Evolutionary conservation across 371 early-diverging fungal species (phyloP).

Genomic region (Actinomortierella ambigua): DNA sequence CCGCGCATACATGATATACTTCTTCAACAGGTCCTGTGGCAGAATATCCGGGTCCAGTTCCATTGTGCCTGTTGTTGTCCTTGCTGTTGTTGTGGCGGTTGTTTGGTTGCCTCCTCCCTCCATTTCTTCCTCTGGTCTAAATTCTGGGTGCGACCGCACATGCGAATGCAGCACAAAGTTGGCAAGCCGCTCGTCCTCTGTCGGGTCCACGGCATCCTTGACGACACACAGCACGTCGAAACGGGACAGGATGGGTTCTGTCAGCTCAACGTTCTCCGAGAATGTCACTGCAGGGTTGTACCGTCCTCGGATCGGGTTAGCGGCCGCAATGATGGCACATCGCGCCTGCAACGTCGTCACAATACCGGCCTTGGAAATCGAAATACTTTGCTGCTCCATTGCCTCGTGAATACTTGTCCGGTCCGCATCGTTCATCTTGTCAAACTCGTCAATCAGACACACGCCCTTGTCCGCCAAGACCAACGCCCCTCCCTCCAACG

Average conservation of each 20-base stretch:
- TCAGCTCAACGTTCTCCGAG: conserved; percentile 98
- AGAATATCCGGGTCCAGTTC: conserved; percentile 62
- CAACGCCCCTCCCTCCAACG: conserved; percentile 99
- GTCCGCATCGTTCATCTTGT: conserved; percentile 99
- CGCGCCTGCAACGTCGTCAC: conserved; percentile 97
- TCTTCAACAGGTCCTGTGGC: conserved; percentile 87
- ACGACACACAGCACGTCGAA: conserved; percentile 99
- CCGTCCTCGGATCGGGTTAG: conserved; percentile 98
- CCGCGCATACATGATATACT: conserved; percentile 98
- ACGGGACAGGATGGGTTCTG: conserved; percentile 98
- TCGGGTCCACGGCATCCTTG: conserved; percentile 91
- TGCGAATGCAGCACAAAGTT: conserved; percentile 95
- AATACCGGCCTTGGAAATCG: conserved; percentile 99
- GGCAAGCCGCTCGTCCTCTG: conserved; percentile 91
- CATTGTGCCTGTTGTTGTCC: conserved; percentile 36
- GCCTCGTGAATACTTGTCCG: conserved; percentile 98
- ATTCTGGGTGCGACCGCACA: conserved; percentile 85
- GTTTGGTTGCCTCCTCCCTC: conserved; percentile 48
- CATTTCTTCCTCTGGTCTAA: conserved; percentile 45
- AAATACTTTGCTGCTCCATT: conserved; percentile 99
- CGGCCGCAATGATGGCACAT: conserved; percentile 97
- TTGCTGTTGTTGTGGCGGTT: no score
- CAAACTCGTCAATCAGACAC: conserved; percentile 99
- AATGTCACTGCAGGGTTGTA: conserved; percentile 97
- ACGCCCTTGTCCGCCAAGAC: conserved; percentile 99